phyloP scores from a whole-genome alignment of 1,284 basidiomycete genomes.

The Cutaneotrichosporon dermatis region DNA sequence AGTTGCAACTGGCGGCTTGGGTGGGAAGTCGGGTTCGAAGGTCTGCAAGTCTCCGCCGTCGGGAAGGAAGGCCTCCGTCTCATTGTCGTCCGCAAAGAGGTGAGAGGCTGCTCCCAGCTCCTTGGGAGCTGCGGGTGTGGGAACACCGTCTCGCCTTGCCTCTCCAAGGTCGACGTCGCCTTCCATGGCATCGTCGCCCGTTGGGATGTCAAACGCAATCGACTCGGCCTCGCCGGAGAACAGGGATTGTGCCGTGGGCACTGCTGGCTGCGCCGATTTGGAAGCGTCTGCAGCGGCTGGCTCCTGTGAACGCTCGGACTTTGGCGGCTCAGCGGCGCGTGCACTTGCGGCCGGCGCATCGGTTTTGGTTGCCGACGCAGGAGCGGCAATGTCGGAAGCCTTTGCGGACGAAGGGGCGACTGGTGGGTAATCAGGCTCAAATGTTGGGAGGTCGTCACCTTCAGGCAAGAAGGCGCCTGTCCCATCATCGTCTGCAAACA shows the following conservation, averaged over 20 bases:
- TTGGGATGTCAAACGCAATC: slow-evolving; percentile 6
- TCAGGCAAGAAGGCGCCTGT: slow-evolving; percentile 3
- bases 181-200: not conserved
- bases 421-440: slow-evolving; percentile 1
- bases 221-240: slow-evolving; percentile 14
- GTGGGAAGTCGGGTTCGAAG: not conserved
- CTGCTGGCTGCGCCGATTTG: not conserved
- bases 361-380: too few relatives aligned
- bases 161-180: not conserved
- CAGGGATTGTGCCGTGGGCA: not conserved
- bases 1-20: not conserved
- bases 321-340: not conserved
- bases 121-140: not conserved
- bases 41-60: not conserved
- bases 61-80: slow-evolving; percentile 6
- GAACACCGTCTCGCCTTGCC: not conserved
- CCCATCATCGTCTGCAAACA: slow-evolving; percentile 11
- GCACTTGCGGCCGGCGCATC: not conserved
- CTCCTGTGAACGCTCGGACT: too few relatives aligned
- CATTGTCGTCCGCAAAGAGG: slow-evolving; percentile 12
- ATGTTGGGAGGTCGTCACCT: slow-evolving; percentile 1
- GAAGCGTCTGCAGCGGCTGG: too few relatives aligned
- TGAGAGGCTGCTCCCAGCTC: not conserved
- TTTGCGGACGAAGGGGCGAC: not conserved
- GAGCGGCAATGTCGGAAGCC: not conserved